Conservation (phyloP, 345 rosid genomes). For the Hibiscus syriacus region DNA sequence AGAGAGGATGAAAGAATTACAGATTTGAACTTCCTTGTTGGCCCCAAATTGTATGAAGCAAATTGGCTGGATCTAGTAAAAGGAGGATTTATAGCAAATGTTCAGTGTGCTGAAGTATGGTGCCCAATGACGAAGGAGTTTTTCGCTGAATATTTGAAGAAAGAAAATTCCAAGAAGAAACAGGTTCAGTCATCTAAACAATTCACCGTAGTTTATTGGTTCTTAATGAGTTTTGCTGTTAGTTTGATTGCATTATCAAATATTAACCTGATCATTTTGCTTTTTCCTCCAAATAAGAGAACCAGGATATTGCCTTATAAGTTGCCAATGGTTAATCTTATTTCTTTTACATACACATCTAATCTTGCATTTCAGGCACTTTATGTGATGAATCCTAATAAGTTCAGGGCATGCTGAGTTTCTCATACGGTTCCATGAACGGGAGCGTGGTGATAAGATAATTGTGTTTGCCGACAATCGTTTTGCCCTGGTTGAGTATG, state of each 20-base stretch:
- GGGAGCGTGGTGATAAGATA: conserved; percentile 87
- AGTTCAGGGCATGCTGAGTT: conserved; percentile 97
- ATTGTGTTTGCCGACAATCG: conserved; percentile 95
- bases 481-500: conserved; percentile 88
- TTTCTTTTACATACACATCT: not conserved
- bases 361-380: conserved; percentile 60
- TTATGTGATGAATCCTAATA: conserved; percentile 96
- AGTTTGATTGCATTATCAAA: not conserved
- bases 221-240: not conserved
- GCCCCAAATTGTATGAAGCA: conserved; percentile 96
- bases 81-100: conserved; percentile 98
- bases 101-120: conserved; percentile 99
- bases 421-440: conserved; percentile 85
- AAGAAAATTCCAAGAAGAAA: conserved; percentile 90
- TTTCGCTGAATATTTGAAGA: conserved; percentile 89
- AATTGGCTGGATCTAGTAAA: conserved; percentile 98
- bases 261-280: not conserved
- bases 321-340: not conserved
- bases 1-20: conserved; percentile 99
- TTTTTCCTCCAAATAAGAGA: not conserved
- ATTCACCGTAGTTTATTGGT: not conserved
- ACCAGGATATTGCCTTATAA: not conserved
- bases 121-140: conserved; percentile 98
- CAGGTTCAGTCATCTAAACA: conserved; percentile 41
- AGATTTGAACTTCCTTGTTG: conserved; percentile 95